Conservation (phyloP, 2,329 filamentous ascomycete species). For the Colletotrichum sp. region DNA sequence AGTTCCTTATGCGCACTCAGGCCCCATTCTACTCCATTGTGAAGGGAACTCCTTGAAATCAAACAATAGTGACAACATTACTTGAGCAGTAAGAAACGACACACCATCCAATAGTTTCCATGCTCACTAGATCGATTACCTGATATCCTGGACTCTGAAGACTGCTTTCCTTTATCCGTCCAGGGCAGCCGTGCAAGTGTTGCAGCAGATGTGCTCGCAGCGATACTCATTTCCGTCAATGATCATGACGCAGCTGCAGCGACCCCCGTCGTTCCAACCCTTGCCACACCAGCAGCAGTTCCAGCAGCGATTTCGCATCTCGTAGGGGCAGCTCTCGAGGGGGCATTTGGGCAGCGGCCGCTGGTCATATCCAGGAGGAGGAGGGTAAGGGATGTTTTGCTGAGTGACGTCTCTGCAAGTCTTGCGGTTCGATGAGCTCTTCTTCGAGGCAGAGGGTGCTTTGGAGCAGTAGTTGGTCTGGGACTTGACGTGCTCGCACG, state of each 20-base stretch:
- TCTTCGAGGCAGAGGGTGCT: slow-evolving; percentile 34
- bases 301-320: slow-evolving; percentile 53
- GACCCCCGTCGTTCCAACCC: slow-evolving; percentile 52
- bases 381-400: slow-evolving; percentile 51
- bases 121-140: neutral
- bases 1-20: neutral
- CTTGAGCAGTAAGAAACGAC: neutral
- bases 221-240: slow-evolving; percentile 52
- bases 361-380: slow-evolving; percentile 46
- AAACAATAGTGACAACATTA: neutral
- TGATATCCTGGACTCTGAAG: neutral
- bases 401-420: slow-evolving; percentile 48
- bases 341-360: slow-evolving; percentile 45
- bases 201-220: slow-evolving; percentile 61
- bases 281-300: slow-evolving; percentile 64
- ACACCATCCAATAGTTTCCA: neutral
- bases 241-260: slow-evolving; percentile 59
- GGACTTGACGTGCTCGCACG: slow-evolving; percentile 55
- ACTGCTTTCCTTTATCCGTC: neutral
- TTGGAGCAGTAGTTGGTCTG: slow-evolving; percentile 49
- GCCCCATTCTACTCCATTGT: neutral
- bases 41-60: neutral
- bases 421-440: slow-evolving; percentile 28
- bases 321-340: slow-evolving; percentile 53
- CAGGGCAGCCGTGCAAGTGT: slow-evolving; percentile 48